A percentile compares a stretch with the other conserved stretches of the same genome.
Conservation (phyloP, 73 alveolate species). For the Paramecium pentaurelia region DNA sequence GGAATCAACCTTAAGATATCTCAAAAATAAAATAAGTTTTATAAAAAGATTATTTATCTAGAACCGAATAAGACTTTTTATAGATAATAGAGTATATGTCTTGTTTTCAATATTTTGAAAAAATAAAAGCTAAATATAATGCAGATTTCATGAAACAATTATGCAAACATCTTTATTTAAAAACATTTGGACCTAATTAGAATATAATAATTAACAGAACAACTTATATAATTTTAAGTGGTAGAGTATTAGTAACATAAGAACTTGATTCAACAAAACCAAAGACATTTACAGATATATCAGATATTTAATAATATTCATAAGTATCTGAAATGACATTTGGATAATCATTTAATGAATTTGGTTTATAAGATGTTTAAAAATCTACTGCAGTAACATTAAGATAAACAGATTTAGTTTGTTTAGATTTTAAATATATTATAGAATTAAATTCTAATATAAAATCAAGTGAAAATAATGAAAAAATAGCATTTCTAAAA, state of each 20-base stretch:
- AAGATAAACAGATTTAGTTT: background rate
- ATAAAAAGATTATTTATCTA: background rate
- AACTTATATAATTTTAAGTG: background rate
- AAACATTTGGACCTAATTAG: background rate
- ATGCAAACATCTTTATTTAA: background rate
- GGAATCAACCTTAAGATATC: background rate
- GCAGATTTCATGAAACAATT: background rate
- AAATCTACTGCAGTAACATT: background rate
- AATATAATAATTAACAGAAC: background rate
- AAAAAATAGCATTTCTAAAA: background rate
- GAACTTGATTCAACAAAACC: background rate
- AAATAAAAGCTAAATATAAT: background rate
- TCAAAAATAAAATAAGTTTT: slow-evolving; percentile 8
- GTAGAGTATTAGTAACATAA: background rate
- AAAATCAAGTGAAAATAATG: background rate
- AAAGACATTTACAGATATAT: background rate
- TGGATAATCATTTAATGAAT: background rate
- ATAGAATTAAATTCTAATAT: background rate
- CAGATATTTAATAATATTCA: background rate
- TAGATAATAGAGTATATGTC: background rate
- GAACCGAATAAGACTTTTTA: background rate
- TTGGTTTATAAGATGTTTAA: background rate
- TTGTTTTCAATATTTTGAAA: background rate
- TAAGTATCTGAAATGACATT: background rate
- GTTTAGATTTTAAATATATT: background rate